A percentile compares a stretch with the other conserved stretches of the same genome.
phyloP scores from a whole-genome alignment of 306 rosid genomes.

The Canavalia ensiformis region DNA sequence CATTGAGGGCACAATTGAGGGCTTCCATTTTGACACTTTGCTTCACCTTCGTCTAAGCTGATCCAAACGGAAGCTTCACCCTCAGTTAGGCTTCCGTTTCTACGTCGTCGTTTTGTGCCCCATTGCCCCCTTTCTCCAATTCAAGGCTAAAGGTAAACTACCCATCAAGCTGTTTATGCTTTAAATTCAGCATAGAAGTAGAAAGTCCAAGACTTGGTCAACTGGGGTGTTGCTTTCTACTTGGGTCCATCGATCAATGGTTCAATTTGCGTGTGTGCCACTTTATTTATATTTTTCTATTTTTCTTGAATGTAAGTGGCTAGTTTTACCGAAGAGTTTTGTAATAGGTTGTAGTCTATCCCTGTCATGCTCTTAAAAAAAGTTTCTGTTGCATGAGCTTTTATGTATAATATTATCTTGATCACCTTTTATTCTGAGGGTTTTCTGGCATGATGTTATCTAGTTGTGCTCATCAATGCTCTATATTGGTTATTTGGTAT shows the following conservation, averaged over 20 bases:
- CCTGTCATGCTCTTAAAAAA: slow-evolving; percentile 6
- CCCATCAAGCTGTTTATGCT: slow-evolving; percentile 7
- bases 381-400: slow-evolving; percentile 2
- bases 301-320: background rate
- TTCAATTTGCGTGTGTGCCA: background rate
- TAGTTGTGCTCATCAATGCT: background rate
- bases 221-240: slow-evolving; percentile 16
- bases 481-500: background rate
- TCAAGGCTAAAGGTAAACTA: slow-evolving; percentile 32
- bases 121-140: slow-evolving; percentile 24
- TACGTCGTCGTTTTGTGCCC: slow-evolving; percentile 2
- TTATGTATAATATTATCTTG: background rate
- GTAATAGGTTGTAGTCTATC: slow-evolving; percentile 27
- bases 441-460: background rate
- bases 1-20: background rate
- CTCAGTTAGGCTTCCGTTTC: background rate
- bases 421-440: background rate
- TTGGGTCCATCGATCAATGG: slow-evolving; percentile 17
- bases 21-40: background rate
- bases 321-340: slow-evolving; percentile 22
- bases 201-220: slow-evolving; percentile 26
- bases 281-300: background rate
- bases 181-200: background rate
- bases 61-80: slow-evolving; percentile 23
- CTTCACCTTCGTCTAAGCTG: background rate